Evolutionary conservation across 352 stramenopile genomes (phyloP), one percentile per base, ranked within the genome.

Genomic region (Pseudoperonospora humuli): DNA sequence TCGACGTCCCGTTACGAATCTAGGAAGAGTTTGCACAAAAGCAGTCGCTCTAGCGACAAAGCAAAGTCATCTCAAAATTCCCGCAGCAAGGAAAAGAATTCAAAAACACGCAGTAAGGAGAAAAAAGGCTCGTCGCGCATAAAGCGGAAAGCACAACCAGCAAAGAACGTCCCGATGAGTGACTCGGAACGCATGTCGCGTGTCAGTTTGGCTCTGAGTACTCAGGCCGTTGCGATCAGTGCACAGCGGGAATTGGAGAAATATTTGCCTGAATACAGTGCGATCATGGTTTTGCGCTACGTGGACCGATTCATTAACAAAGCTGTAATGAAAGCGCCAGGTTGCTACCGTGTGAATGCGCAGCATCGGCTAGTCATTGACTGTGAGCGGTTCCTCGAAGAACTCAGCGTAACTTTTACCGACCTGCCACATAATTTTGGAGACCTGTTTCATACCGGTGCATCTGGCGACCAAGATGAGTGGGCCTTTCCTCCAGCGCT

Each of bases 231-330:
- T 40, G 79, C 76, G 17, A 64, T 86, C n/a, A 41, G 77, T n/a
- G 76, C 74, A 9, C 74, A 85, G 53, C 75, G 75, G 19, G 76
- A 84, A 37, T 47, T 88, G 39, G 76, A 85, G 45, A 70, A 63
- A 41, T 70, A 69, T 44, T 26, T 86, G 55, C 66, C 64, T 27
- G 76, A 88, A 54, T 86, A 88, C 64, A 85, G 68, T 26, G 74
- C 76, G 36, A 84, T 86, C 44, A 88, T 88, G 76, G 65, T 88
- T 13, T 62, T 88, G 46, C 76, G 76, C 13, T 88, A 86, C 47
- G 62, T 88, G n/a, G 74, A 88, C 17, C 67, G 76, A 14, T 88
- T 88, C 31, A 72, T 88, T 42, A 77, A 61, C 58, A 86, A 85
- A 49, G 76, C 76, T 3, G 67, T 76, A 28, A 75, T 64, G 37